These are phyloP conservation scores for Scenedesmus sp. DNA, from an alignment of 163 green algal genomes.

Conservation along the genomic window DNA sequence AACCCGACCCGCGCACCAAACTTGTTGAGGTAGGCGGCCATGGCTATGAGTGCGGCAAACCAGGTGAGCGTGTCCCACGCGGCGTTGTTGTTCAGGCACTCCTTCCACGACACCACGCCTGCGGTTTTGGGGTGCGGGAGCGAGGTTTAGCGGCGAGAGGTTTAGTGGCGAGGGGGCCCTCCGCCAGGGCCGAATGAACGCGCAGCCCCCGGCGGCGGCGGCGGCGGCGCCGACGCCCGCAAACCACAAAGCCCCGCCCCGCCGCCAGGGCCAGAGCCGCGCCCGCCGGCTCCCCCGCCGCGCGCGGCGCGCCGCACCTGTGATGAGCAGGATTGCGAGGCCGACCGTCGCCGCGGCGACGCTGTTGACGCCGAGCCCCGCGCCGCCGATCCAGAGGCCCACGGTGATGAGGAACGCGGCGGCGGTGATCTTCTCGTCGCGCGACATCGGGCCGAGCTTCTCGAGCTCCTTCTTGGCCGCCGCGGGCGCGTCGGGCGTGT, in stretches of 20 bases:
- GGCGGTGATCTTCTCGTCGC: constrained; percentile 97
- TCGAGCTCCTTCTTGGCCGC: constrained; percentile 89
- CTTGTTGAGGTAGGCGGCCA: constrained; percentile 98
- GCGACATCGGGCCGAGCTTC: constrained; percentile 86
- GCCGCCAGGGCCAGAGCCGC: too few species aligned
- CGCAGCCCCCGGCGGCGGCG: too few species aligned
- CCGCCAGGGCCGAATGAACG: too few species aligned
- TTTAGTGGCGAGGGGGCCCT: too few species aligned
- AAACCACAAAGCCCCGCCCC: constrained; percentile 35
- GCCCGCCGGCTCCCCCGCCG: too few species aligned
- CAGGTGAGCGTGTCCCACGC: constrained; percentile 99
- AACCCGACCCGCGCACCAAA: too few species aligned
- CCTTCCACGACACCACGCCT: constrained; percentile 47
- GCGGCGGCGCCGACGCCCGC: background rate
- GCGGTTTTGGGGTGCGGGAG: too few species aligned
- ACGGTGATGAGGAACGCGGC: constrained; percentile 92
- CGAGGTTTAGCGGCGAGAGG: too few species aligned
- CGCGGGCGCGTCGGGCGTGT: constrained; percentile 92
- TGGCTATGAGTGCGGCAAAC: constrained; percentile 96
- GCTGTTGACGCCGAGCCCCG: constrained; percentile 87
- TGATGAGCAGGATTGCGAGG: constrained; percentile 94
- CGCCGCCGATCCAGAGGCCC: constrained; percentile 93
- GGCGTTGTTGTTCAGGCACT: constrained; percentile 79
- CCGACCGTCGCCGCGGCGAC: constrained; percentile 94
- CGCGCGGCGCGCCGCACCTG: constrained; percentile 36